Base-by-base conservation (phyloP, 805 yeast genomes). In the Lipomyces sp. region DNA sequence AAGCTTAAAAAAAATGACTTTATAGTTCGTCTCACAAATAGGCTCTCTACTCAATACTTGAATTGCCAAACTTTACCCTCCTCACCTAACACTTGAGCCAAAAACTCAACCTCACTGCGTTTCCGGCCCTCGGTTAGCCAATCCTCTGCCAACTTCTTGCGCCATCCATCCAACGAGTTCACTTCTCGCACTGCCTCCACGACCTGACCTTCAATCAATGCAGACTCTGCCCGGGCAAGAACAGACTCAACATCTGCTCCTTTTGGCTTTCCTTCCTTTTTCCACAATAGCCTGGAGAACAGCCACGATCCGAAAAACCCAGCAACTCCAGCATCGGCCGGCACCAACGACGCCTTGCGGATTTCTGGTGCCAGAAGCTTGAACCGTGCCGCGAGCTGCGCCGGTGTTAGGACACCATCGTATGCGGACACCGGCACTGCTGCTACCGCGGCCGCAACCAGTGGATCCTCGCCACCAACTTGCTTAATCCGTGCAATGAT, bases 281-380 rank as follows among this genome's bases (percentile, higher is more conserved):
- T 83, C 73, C 91, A 83, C 74, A 94, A 83, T 67, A 93, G 83
- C 73, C 84, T 85, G 45, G 96, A 89, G 76, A 93, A 90, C 7
- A 92, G 64, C 71, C 84, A 82, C 18, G 98, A 93, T 5, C 96
- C 84, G 54, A 92, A 77, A 78, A 95, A 97, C 37, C 97, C 98
- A 73, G 94, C 85, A 63, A 95, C 84, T 75, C 99, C 99, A 33
- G 99, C 97, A 75, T 94, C 90, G 73, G 96, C 96, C 63, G 98
- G 98, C 69, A 93, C 85, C 73, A 95, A 80, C 3, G 97, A 87
- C 6, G 96, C 93, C 37, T 92, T 86, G 78, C 97, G 88, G 75
- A 95, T 85, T 79, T 94, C 97, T 15, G 96, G 95, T 30, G 84
- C 87, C 66, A 95, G 83, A 62, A 87, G 80, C 70, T 87, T 85